These are phyloP conservation scores for Helenozyma baotianmanensis DNA, from an alignment of 805 yeast genomes.

Conservation along the genomic window DNA sequence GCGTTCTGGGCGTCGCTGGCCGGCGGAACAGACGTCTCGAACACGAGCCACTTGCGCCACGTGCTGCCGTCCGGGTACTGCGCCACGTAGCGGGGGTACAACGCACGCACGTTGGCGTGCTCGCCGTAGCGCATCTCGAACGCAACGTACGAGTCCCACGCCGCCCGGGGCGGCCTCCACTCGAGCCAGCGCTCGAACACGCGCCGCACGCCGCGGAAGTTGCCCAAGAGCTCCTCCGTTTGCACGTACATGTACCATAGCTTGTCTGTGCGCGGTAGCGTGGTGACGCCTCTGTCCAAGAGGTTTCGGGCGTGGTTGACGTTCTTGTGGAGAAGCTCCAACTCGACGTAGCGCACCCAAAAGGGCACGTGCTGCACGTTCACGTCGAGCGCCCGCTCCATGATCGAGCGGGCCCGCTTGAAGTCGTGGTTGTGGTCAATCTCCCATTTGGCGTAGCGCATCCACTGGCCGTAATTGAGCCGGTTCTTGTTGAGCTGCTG, in stretches of 20 bases:
- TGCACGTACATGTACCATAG: slow-evolving; percentile 82
- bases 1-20: slow-evolving; percentile 29
- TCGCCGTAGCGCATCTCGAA: slow-evolving; percentile 69
- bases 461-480: slow-evolving; percentile 82
- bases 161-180: slow-evolving; percentile 65
- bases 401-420: slow-evolving; percentile 76
- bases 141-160: slow-evolving; percentile 71
- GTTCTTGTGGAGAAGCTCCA: slow-evolving; percentile 67
- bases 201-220: slow-evolving; percentile 54
- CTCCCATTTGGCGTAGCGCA: slow-evolving; percentile 88
- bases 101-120: slow-evolving; percentile 47
- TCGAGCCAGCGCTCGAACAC: slow-evolving; percentile 76
- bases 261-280: slow-evolving; percentile 76
- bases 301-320: slow-evolving; percentile 87
- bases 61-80: slow-evolving; percentile 40
- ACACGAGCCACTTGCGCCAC: slow-evolving; percentile 74
- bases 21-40: slow-evolving; percentile 46
- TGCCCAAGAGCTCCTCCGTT: slow-evolving; percentile 74
- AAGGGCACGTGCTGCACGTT: slow-evolving; percentile 72
- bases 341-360: slow-evolving; percentile 80
- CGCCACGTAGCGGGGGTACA: slow-evolving; percentile 49
- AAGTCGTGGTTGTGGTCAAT: slow-evolving; percentile 67
- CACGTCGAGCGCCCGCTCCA: slow-evolving; percentile 81
- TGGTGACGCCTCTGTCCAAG: slow-evolving; percentile 68
- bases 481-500: slow-evolving; percentile 82